Conservation (phyloP, 345 rosid genomes). For the Salix suchowensis region DNA sequence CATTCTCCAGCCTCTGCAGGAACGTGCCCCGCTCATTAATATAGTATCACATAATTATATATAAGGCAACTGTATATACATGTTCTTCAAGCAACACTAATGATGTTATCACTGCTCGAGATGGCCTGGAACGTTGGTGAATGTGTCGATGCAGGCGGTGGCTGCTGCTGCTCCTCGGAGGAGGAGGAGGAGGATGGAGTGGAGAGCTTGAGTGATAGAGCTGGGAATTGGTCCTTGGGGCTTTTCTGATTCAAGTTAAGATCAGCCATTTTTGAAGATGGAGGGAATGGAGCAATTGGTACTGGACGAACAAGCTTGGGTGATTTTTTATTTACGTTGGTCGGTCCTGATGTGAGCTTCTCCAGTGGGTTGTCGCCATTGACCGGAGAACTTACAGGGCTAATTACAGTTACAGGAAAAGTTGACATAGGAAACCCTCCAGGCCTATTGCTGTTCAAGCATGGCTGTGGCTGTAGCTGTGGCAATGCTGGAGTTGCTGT, state of each 20-base stretch:
- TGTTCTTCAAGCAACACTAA: constrained; percentile 59
- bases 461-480: constrained; percentile 7
- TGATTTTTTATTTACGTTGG: constrained; percentile 3
- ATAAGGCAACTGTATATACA: background rate
- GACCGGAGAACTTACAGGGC: constrained; percentile 15
- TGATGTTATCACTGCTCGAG: constrained; percentile 61
- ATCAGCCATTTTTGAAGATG: constrained; percentile 65
- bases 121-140: constrained; percentile 47
- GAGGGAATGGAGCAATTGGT: constrained; percentile 52
- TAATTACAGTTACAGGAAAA: constrained; percentile 20
- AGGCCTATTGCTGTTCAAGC: constrained; percentile 5
- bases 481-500: constrained; percentile 5
- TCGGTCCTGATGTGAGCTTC: constrained; percentile 27
- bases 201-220: constrained; percentile 52
- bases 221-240: constrained; percentile 28
- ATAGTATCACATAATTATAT: background rate
- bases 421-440: constrained; percentile 28
- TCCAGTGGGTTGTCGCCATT: constrained; percentile 25
- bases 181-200: constrained; percentile 27
- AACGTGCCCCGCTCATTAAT: background rate
- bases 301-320: constrained; percentile 42
- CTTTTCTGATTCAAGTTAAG: constrained; percentile 42
- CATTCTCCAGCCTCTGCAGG: background rate
- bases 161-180: constrained; percentile 31
- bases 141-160: constrained; percentile 34